Evolutionary conservation across 805 yeast genomes (phyloP), one percentile per base, ranked within the genome.

Genomic region (Jamesozyma hellenica): DNA sequence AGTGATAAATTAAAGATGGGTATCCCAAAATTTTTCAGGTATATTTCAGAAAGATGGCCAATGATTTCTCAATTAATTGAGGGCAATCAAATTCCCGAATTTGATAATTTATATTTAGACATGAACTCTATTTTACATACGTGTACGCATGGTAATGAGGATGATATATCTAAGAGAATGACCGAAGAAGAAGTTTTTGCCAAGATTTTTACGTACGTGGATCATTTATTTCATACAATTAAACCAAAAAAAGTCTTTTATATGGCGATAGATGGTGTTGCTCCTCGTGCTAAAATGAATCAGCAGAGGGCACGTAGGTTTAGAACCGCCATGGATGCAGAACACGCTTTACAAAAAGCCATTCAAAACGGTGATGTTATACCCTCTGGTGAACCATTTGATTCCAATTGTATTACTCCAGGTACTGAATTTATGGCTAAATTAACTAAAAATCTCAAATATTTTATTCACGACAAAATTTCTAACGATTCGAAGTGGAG

Each of bases 31-130:
- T 92, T 90, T 61, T 92, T 86, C 63, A 77, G 96, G 65, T 90
- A 85, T 69, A 87, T 92, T 67, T 86, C 96, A 36, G 97, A 92
- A 67, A 78, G 99, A 77, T 92, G 97, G 96, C 99, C 99, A 26
- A 70, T 82, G 70, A 87, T 88, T 49, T 80, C 94, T 10, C 95
- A 87, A 62, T 67, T 78, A 54, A 78, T 90, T 47, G 86, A 81
- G 50, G 92, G 80, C 25, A 71, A 73, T 38, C 85, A 82, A 51
- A 76, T 88, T 43, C 94, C 96, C 3, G 96, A 88, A 60, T 92
- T 85, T 60, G 99, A 92, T 61, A 90, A 90, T 55, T 68, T 92
- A 46, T 92, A 92, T 55, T 74, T 92, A 48, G 99, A 92, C 66
- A 92, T 92, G 99, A 92, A 92, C 65, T 87, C 97, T 18, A 92